A percentile compares a stretch with the other conserved stretches of the same genome.
Evolutionary conservation across 768 basidiomycete species (phyloP).

Genomic region (Lactifluus volemus): DNA sequence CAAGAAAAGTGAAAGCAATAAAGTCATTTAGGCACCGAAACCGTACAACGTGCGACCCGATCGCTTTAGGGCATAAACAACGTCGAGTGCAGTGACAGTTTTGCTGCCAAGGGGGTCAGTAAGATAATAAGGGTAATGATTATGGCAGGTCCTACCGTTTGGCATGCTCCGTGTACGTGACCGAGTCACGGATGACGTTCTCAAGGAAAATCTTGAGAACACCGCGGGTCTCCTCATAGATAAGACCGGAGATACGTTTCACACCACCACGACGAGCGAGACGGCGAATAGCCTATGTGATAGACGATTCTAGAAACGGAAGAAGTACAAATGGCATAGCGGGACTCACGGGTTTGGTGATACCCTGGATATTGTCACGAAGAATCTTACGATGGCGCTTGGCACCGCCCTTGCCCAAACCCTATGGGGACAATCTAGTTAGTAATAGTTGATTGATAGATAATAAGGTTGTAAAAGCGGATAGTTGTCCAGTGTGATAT

Average conservation of each 20-base stretch:
- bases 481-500: not conserved
- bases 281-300: slow-evolving; percentile 77
- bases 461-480: not conserved
- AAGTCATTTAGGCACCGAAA: slow-evolving; percentile 34
- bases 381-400: slow-evolving; percentile 96
- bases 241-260: slow-evolving; percentile 89
- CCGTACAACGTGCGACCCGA: slow-evolving; percentile 48
- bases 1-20: not conserved
- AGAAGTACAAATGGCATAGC: slow-evolving; percentile 7
- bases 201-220: slow-evolving; percentile 93
- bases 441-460: slow-evolving; percentile 5
- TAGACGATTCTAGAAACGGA: slow-evolving; percentile 18
- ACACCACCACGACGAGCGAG: slow-evolving; percentile 97
- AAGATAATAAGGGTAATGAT: not conserved
- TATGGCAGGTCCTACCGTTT: slow-evolving; percentile 35
- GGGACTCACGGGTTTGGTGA: slow-evolving; percentile 36
- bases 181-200: slow-evolving; percentile 65
- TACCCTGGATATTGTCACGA: slow-evolving; percentile 69
- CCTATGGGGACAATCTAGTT: slow-evolving; percentile 31
- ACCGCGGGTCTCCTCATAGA: slow-evolving; percentile 94
- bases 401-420: slow-evolving; percentile 94
- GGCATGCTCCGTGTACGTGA: slow-evolving; percentile 65
- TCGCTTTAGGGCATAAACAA: slow-evolving; percentile 41
- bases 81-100: slow-evolving; percentile 42
- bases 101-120: slow-evolving; percentile 49